Base-by-base conservation (phyloP, 73 alveolate species). In the Paramecium tetraurelia region DNA sequence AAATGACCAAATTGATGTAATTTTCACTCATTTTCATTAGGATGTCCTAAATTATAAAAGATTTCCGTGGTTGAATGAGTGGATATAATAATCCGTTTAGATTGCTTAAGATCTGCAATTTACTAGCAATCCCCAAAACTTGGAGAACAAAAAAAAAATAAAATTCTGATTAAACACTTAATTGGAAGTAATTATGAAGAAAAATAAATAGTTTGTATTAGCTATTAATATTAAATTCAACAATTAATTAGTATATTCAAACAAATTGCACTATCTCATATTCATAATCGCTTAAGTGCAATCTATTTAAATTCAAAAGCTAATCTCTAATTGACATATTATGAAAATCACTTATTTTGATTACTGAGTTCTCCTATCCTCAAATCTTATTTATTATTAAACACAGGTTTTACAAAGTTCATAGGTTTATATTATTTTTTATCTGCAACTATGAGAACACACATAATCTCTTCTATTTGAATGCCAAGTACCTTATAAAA, bases 401-500 rank as follows among this genome's bases (percentile, higher is more conserved):
- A 27, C 0, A 1, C 1, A 1, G 31, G 31, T 27, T 27, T 27
- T 27, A 27, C 31, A 27, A 0, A 27, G 31, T 27, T 27, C 72
- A 10, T 89, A 58, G 22, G 89, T 59, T 59, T 48, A 20, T 12
- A 85, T 70, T 20, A 46, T 53, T 14, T 22, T 48, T 24, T 21
- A 20, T 89, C 94, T 33, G 48, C 94, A 89, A 44, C 70, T 35
- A 90, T 92, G 48, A 10, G 89, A 71, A 57, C 72, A 89, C 7
- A 89, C 94, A 89, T 83, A 77, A 6, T 71, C 75, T 44, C 87
- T 89, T 16, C 92, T 89, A 31, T 85, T 72, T 41, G 92, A 89
- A 29, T 85, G 31, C 29, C 94, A 90, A 41, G 94, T 92, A 89
- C 71, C 94, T 36, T 36, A 36, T 7, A 89, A 89, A 58, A 89